phyloP scores from a whole-genome alignment of 1,284 basidiomycete species.

The Puccinia novopanici region DNA sequence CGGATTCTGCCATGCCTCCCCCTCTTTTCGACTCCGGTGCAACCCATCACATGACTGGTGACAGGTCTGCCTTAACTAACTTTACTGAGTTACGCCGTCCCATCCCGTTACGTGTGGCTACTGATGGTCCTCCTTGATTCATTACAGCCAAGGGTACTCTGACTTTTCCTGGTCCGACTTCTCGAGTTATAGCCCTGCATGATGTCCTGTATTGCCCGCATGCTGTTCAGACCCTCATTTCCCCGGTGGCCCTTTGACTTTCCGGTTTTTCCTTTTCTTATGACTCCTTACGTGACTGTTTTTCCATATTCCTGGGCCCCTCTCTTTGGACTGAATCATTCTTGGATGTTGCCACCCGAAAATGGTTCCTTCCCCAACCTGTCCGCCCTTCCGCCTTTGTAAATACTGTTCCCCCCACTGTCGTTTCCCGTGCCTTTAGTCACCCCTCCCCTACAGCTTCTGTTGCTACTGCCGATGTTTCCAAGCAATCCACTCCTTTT shows the following conservation, averaged over 20 bases:
- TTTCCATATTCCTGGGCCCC: neutral
- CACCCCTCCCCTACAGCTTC: neutral
- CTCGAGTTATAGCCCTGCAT: neutral
- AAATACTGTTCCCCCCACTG: neutral
- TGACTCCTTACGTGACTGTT: neutral
- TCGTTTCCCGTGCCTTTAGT: neutral
- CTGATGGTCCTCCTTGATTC: neutral
- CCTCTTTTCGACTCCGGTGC: slow-evolving; percentile 20
- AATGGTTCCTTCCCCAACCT: neutral
- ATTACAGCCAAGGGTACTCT: neutral
- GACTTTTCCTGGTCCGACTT: slow-evolving; percentile 5
- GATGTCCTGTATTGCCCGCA: neutral
- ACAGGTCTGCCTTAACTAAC: too few relatives aligned
- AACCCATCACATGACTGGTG: too few relatives aligned
- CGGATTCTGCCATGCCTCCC: neutral
- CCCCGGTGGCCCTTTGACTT: neutral
- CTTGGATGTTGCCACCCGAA: neutral
- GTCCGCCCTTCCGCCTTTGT: too few relatives aligned
- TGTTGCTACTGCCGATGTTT: neutral
- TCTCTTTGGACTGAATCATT: neutral
- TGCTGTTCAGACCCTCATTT: neutral
- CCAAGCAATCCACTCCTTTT: too few relatives aligned
- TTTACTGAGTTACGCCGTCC: too few relatives aligned
- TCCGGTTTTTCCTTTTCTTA: neutral
- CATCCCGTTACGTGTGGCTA: too few relatives aligned